Evolutionary conservation across 179 eudicot species (phyloP), one percentile per base, ranked within the genome.

Genomic region (Actinidia chinensis): DNA sequence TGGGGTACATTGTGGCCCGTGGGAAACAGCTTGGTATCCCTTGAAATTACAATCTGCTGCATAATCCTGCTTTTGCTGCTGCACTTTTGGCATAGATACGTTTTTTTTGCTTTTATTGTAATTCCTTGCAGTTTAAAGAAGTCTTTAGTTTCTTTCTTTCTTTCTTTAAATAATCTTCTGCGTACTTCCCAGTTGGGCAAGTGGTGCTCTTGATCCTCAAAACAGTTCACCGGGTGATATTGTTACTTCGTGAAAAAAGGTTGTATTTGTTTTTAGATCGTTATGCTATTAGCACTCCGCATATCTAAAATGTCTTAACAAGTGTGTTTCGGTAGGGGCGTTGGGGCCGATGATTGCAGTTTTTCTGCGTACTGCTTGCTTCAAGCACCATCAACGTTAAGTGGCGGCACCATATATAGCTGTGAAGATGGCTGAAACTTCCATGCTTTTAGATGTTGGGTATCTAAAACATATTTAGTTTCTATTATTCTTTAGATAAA

Each of bases 301-400:
- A 75, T 17, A n/a, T 66, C 65, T 11, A 48, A 52, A 66, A 67
- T 66, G 70, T 8, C 52, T 22, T 42, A 40, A 64, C 33, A 60
- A 22, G 66, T 63, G 10, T 69, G 69, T 55, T 84, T 80, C 88
- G 46, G 25, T 85, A 95, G 99, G 93, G 99, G 99, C 46, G 77
- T 92, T 46, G 93, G 97, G 94, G 99, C n/a, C 98, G 74, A 93
- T 95, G 99, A 85, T 94, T 82, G 97, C 98, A 28, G 98, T 95
- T 71, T 91, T 88, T 83, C 97, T 82, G 85, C 98, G 50, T 95
- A 95, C 82, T 89, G 94, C 82, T 89, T 95, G 89, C 85, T 95
- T 61, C 99, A 95, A 86, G 97, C 99, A 51, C 99, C 99, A 78
- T 94, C 97, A 63, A 93, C 99, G 98, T 95, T n/a, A 85, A 91